Conservation (phyloP, 2,329 filamentous ascomycete species). For the Xylariaceae sp. region DNA sequence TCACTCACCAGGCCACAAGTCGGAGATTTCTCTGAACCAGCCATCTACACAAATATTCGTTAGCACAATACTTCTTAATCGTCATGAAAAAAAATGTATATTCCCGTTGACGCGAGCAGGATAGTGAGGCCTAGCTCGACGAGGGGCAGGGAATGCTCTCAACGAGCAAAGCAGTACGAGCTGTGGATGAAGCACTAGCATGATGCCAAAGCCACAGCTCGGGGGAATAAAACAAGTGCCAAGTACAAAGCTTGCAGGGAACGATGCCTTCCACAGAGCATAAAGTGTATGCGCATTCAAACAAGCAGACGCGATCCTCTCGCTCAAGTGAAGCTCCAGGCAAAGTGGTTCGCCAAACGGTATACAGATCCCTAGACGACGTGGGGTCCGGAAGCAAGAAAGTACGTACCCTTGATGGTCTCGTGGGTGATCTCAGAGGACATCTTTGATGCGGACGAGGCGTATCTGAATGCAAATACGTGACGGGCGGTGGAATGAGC, state of each 20-base stretch:
- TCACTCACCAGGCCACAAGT: slow-evolving; percentile 83
- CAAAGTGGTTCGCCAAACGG: background rate
- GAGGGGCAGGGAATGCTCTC: background rate
- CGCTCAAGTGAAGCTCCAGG: background rate
- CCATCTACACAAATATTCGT: slow-evolving; percentile 63
- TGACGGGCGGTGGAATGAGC: background rate
- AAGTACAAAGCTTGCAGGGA: background rate
- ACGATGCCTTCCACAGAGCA: background rate
- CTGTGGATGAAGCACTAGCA: too few relatives aligned
- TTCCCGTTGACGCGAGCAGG: background rate
- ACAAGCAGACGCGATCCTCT: background rate
- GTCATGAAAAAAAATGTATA: background rate
- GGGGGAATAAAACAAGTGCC: background rate
- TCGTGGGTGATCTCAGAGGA: slow-evolving; percentile 50
- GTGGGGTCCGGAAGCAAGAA: background rate
- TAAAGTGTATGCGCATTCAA: background rate
- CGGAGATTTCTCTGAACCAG: slow-evolving; percentile 98
- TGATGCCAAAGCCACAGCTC: background rate
- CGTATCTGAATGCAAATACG: background rate
- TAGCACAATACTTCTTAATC: background rate
- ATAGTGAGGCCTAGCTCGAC: background rate
- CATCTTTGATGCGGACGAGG: slow-evolving; percentile 37
- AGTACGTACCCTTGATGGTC: slow-evolving; percentile 55
- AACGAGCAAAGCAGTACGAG: too few relatives aligned
- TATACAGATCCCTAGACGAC: background rate